phyloP scores from a whole-genome alignment of 305 asterid species.

The Fraxinus paxiana region DNA sequence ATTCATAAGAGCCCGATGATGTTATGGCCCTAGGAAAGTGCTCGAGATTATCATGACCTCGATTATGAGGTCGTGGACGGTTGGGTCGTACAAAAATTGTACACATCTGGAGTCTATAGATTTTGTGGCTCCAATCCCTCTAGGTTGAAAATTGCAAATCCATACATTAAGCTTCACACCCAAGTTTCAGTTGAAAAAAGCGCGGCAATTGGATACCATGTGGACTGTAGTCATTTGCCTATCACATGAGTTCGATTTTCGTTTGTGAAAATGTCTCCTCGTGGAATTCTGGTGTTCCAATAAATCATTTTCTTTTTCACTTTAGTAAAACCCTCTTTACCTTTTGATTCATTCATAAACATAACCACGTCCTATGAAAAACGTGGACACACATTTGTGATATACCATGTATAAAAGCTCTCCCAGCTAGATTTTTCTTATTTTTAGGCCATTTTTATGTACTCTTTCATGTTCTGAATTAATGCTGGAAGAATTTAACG shows the following conservation, averaged over 20 bases:
- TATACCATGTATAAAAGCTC: not conserved
- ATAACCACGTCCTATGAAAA: not conserved
- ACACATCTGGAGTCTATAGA: not conserved
- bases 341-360: not conserved
- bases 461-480: not conserved
- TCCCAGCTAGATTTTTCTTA: not conserved
- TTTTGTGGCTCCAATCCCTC: not conserved
- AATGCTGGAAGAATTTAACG: not conserved
- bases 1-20: no score
- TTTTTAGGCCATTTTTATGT: not conserved
- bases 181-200: not conserved
- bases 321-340: not conserved
- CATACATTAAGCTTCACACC: not conserved
- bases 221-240: not conserved
- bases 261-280: not conserved
- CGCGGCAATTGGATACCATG: not conserved
- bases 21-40: no score
- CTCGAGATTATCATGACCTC: no score
- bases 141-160: not conserved
- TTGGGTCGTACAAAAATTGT: no score
- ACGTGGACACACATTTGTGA: not conserved
- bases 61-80: no score
- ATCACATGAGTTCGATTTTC: not conserved
- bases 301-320: not conserved
- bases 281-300: not conserved